Base-by-base conservation (phyloP, 2,329 filamentous ascomycete species). In the Paracamarosporium sp. region DNA sequence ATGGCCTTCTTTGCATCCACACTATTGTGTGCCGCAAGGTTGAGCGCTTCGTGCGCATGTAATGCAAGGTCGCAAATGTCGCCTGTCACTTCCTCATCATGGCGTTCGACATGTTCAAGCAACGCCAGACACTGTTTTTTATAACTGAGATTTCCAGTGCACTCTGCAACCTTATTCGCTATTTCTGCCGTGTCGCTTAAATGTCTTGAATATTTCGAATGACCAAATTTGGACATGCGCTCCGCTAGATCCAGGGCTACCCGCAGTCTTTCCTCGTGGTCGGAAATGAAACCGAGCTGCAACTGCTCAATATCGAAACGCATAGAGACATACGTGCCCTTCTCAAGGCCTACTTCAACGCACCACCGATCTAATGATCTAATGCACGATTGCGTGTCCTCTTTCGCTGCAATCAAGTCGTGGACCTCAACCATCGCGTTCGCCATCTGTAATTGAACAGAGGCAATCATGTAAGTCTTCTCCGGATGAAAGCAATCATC, bases 1-100 rank as follows among this genome's bases (percentile, higher is more conserved):
- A 55, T 12, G 2, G 52, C 43, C 44, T 47, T 55, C 8, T 47
- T 43, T 7, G 38, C 38, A 38, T 53, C 51, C 13, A 53, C 51
- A 25, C 35, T 25, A 17, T 7, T 46, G 8, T 53, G 38, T 17
- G 35, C n/a, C 20, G 51, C 40, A 5, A 46, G 13, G 27, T 12
- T 36, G 30, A 24, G 27, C 1, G 35, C 27, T 33, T 45, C 25
- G 28, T 53, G 27, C 11, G 38, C 27, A 13, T 53, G 51, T 3
- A 44, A 38, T 17, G 40, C 25, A 8, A 53, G 25, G 31, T 53
- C 51, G 51, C 25, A 45, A 5, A 53, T n/a, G 25, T 53, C 51
- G 20, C 40, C 51, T 5, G 51, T 45, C 17, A 45, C 41, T 1
- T 36, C 17, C 20, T 53, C 51, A 28, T 53, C 28, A n/a, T 27